Evolutionary conservation across 306 rosid species (phyloP), one percentile per base, ranked within the genome.

Genomic region (Canavalia gladiata): DNA sequence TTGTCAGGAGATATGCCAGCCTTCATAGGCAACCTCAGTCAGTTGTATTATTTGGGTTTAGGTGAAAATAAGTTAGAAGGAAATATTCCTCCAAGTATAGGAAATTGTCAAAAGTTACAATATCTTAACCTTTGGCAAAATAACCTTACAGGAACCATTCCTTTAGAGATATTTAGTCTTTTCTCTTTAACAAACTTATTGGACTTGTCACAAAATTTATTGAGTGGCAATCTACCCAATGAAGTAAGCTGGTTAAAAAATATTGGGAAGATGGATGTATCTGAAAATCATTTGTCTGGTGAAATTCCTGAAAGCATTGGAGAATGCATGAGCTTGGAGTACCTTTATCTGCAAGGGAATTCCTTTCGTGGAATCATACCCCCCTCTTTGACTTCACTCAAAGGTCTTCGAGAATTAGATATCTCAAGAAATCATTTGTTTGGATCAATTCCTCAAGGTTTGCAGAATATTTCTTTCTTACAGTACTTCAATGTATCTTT

Each of bases 401-500:
- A 60, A 77, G 83, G 69, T 11, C 82, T 87, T 58, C 60, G 1
- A 31, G 0, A 4, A 49, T 66, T 87, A 75, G 87, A 88, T 70
- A 30, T 89, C 8, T 87, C 89, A 7, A 28, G 8, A 41, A 89
- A 84, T 63, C 66, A 18, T 12, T 76, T 90, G 37, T 39, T 50
- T 0, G 87, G 90, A 35, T 1, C 74, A 30, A 87, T 88, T 82
- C 91, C 87, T n/a, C 6, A 58, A 25, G 78, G 13, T 41, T 8
- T 88, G 0, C 71, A 88, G 2, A 58, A 81, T 10, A 25, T 83
- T 42, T 29, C 55, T 2, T 12, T 54, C 12, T 46, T 85, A 4
- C 2, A 11, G 0, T 50, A 79, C 74, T 37, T 90, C 76, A 85
- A 87, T 77, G 47, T 87, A 72, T 88, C 92, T 8, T 88, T 76